These are phyloP conservation scores for Incumbomyces lentus DNA, from an alignment of 2,329 filamentous ascomycete genomes.

Conservation along the genomic window DNA sequence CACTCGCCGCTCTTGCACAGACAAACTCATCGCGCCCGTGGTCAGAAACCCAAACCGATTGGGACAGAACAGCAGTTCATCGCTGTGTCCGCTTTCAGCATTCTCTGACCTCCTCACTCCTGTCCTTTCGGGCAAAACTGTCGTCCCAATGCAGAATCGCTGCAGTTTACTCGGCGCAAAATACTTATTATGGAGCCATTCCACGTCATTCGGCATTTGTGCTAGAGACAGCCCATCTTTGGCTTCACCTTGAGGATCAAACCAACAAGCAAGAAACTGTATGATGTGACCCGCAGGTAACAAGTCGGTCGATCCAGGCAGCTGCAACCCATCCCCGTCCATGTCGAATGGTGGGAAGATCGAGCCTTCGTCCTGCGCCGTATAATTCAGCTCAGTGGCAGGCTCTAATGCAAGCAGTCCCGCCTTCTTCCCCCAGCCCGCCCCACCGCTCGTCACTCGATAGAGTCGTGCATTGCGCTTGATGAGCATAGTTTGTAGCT, in stretches of 20 bases:
- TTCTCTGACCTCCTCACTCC: neutral
- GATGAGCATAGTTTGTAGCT: neutral
- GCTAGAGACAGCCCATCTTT: neutral
- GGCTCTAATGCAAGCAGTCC: slow-evolving; percentile 20
- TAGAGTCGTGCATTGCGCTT: slow-evolving; percentile 10
- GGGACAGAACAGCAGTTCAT: neutral
- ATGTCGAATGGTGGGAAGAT: neutral
- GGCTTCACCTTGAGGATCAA: neutral
- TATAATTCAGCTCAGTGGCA: slow-evolving; percentile 7
- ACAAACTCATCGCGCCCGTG: neutral
- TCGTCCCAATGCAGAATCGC: neutral
- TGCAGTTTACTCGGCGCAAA: neutral
- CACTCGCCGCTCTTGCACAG: neutral
- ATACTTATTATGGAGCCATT: neutral
- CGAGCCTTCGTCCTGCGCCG: neutral
- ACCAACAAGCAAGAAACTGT: slow-evolving; percentile 1
- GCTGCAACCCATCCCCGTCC: neutral
- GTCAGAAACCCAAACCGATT: slow-evolving; percentile 3
- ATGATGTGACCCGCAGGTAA: slow-evolving; percentile 2
- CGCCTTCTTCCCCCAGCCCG: slow-evolving; percentile 21
- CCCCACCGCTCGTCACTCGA: slow-evolving; percentile 21
- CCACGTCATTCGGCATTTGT: neutral
- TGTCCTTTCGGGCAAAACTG: neutral
- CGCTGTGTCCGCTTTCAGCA: neutral
- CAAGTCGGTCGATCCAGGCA: neutral